A percentile compares a stretch with the other conserved stretches of the same genome.
Evolutionary conservation across 2,329 filamentous ascomycete genomes (phyloP).

Genomic region (Plectosphaerella cucumerina): DNA sequence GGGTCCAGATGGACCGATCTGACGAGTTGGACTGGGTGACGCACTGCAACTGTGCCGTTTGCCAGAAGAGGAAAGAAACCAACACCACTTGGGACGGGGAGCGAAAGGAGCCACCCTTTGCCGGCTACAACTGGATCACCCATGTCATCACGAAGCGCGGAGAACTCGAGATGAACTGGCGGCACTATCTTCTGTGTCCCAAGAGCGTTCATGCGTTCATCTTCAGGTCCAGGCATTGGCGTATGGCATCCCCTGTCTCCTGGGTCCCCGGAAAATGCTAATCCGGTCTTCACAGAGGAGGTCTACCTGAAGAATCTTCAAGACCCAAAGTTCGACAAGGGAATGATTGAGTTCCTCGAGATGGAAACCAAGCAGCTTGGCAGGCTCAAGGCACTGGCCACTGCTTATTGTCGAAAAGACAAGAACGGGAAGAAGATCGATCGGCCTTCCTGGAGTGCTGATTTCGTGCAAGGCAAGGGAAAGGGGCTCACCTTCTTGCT

Average conservation of each 20-base stretch:
- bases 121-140: too few relatives aligned
- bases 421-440: background rate
- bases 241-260: conserved; percentile 1
- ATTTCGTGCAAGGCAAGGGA: conserved; percentile 11
- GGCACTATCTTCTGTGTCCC: conserved; percentile 13
- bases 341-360: background rate
- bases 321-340: conserved; percentile 2
- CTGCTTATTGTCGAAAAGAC: background rate
- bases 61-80: background rate
- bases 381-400: background rate
- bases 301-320: background rate
- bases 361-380: background rate
- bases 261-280: background rate
- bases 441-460: conserved; percentile 5
- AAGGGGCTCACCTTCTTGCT: conserved; percentile 7
- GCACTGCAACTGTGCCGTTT: background rate
- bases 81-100: background rate
- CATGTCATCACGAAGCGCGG: too few relatives aligned
- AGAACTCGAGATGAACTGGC: background rate
- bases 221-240: conserved; percentile 13
- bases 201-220: conserved; percentile 9
- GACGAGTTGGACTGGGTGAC: background rate
- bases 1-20: background rate
- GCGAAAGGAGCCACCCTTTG: too few relatives aligned
- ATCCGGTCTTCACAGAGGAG: background rate